Conservation (phyloP, 2,329 filamentous ascomycete species). For the Tolypocladium amazonense region DNA sequence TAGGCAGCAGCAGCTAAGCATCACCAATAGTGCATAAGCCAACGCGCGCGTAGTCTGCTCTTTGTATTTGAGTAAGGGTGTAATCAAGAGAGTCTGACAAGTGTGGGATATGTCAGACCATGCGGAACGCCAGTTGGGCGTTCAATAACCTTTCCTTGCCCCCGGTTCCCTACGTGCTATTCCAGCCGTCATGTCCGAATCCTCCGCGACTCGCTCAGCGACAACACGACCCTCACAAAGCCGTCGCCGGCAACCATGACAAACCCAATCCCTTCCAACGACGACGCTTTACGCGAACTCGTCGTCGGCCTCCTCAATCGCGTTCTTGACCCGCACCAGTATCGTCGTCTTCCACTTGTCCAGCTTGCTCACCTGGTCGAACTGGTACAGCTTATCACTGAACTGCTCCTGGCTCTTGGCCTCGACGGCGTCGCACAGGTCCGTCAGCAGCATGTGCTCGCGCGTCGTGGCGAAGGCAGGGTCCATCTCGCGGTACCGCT, state of each 20-base stretch:
- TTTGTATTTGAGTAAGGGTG: neutral
- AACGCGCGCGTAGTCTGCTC: neutral
- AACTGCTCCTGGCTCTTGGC: slow-evolving; percentile 73
- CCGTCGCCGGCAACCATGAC: neutral
- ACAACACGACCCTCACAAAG: neutral
- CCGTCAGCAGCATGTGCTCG: slow-evolving; percentile 71
- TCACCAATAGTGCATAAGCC: neutral
- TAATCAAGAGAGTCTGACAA: neutral
- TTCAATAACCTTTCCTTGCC: neutral
- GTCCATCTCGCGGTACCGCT: slow-evolving; percentile 73
- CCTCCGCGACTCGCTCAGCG: neutral
- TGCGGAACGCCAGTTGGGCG: neutral
- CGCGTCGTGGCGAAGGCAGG: slow-evolving; percentile 65
- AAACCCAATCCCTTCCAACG: neutral
- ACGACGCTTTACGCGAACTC: slow-evolving; percentile 26
- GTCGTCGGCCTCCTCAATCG: slow-evolving; percentile 52
- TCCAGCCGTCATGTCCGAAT: neutral
- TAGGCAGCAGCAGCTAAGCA: neutral
- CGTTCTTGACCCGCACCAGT: slow-evolving; percentile 71
- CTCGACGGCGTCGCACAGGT: slow-evolving; percentile 67
- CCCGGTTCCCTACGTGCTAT: neutral
- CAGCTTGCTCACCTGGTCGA: slow-evolving; percentile 83
- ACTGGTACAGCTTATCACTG: slow-evolving; percentile 78
- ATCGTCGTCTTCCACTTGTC: slow-evolving; percentile 96
- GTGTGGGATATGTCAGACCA: neutral